Evolutionary conservation across 371 early-diverging fungal genomes (phyloP).

Genomic region (Haplosporangium sp.): DNA sequence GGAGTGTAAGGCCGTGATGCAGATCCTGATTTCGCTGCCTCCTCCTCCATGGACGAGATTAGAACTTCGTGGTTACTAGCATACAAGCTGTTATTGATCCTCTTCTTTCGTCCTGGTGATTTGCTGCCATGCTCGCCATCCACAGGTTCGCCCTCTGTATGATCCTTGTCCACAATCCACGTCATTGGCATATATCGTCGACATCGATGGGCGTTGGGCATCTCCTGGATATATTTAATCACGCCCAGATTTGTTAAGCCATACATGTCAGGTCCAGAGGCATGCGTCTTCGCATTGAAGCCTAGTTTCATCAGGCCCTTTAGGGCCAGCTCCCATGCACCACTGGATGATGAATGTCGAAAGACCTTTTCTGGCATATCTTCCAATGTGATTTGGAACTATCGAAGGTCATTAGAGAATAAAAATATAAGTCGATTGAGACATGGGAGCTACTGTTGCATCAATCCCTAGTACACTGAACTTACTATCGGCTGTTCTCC

Average conservation of each 20-base stretch:
- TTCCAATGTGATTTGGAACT: conserved; percentile 61
- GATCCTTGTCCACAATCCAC: conserved; percentile 45
- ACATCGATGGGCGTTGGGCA: conserved; percentile 52
- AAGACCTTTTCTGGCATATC: conserved; percentile 59
- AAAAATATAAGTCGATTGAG: neutral
- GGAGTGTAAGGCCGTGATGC: conserved; percentile 28
- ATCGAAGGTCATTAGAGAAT: neutral
- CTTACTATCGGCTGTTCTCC: conserved; percentile 59
- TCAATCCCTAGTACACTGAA: neutral
- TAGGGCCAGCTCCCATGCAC: conserved; percentile 60
- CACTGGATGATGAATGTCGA: conserved; percentile 58
- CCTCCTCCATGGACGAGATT: conserved; percentile 33
- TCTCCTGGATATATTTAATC: conserved; percentile 59
- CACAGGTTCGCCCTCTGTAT: conserved; percentile 8
- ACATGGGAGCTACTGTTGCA: neutral
- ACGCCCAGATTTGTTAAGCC: conserved; percentile 59
- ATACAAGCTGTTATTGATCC: conserved; percentile 49
- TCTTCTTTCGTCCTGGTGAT: conserved; percentile 41
- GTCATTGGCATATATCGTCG: conserved; percentile 51
- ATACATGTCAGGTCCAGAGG: conserved; percentile 60
- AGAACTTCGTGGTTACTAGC: conserved; percentile 51
- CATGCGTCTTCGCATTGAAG: conserved; percentile 60
- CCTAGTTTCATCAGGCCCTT: conserved; percentile 58
- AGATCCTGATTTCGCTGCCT: neutral
- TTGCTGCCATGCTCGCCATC: conserved; percentile 28